Evolutionary conservation across 163 green algal species (phyloP).

Genomic region (Dunaliella salina): DNA sequence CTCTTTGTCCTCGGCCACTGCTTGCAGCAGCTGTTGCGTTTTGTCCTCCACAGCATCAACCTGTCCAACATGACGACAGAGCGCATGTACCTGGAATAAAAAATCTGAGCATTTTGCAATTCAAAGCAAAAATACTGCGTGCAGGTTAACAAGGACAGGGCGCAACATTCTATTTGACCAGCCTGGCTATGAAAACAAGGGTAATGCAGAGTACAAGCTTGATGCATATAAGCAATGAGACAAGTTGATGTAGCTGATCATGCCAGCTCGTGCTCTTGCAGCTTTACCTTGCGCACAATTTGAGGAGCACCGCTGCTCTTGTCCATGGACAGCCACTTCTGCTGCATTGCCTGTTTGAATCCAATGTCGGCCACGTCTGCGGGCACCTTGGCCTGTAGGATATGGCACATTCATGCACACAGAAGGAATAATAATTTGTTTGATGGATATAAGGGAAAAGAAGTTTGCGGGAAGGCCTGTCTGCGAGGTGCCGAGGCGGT

Average conservation of each 20-base stretch:
- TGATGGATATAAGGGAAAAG: not conserved
- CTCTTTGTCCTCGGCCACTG: conserved; percentile 47
- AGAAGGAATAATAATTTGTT: not conserved
- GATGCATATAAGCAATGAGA: too few relatives aligned
- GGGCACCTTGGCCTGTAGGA: conserved; percentile 32
- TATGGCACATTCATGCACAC: not conserved
- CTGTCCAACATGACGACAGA: conserved; percentile 21
- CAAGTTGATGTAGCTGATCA: too few relatives aligned
- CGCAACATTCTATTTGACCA: too few relatives aligned
- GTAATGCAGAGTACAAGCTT: too few relatives aligned
- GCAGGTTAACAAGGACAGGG: too few relatives aligned
- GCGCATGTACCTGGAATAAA: too few relatives aligned
- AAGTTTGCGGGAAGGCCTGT: not conserved
- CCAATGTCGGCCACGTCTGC: conserved; percentile 76
- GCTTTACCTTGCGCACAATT: conserved; percentile 44
- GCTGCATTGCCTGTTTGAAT: conserved; percentile 91
- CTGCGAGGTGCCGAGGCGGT: not conserved
- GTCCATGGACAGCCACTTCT: conserved; percentile 80
- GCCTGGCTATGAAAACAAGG: too few relatives aligned
- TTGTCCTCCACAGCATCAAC: conserved; percentile 67
- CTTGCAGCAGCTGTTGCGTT: conserved; percentile 49
- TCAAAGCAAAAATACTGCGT: too few relatives aligned
- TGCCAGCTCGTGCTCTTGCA: not conserved
- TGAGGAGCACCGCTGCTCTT: conserved; percentile 57
- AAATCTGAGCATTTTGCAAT: too few relatives aligned